A percentile compares a stretch with the other conserved stretches of the same genome.
Conservation (phyloP, 2,329 filamentous ascomycete genomes). For the Epichloe gansuensis region DNA sequence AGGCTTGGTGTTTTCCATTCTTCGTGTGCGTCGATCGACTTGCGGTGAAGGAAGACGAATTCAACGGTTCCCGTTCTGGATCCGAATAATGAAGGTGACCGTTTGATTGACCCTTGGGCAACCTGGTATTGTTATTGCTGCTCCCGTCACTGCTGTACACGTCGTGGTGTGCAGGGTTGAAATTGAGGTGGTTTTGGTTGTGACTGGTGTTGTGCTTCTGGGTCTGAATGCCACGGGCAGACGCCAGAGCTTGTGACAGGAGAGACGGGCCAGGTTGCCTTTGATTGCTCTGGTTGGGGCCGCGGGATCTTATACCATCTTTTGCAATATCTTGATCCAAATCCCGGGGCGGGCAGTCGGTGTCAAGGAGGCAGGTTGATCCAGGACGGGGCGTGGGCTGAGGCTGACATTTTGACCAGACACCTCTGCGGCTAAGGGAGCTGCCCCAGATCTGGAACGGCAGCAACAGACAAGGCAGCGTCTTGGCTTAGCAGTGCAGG, state of each 20-base stretch:
- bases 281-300: slow-evolving; percentile 22
- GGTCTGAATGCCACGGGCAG: slow-evolving; percentile 39
- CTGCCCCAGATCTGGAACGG: slow-evolving; percentile 2
- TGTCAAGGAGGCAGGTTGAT: slow-evolving; percentile 1
- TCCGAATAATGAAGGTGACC: neutral
- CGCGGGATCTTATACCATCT: slow-evolving; percentile 34
- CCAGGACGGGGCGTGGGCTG: neutral
- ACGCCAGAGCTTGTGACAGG: slow-evolving; percentile 45
- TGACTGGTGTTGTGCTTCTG: slow-evolving; percentile 1
- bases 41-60: neutral
- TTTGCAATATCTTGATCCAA: neutral
- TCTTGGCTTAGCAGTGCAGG: slow-evolving; percentile 30
- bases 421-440: slow-evolving; percentile 6
- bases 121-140: neutral
- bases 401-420: slow-evolving; percentile 8
- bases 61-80: neutral
- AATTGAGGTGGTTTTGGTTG: neutral
- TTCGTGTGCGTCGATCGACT: slow-evolving; percentile 3
- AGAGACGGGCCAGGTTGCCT: slow-evolving; percentile 38
- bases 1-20: slow-evolving; percentile 6
- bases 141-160: neutral
- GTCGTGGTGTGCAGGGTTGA: neutral
- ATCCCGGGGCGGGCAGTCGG: slow-evolving; percentile 3
- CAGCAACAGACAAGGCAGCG: neutral
- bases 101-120: neutral